Evolutionary conservation across 2,329 filamentous ascomycete genomes (phyloP), one percentile per base, ranked within the genome.

Genomic region (Pyricularia sp.): DNA sequence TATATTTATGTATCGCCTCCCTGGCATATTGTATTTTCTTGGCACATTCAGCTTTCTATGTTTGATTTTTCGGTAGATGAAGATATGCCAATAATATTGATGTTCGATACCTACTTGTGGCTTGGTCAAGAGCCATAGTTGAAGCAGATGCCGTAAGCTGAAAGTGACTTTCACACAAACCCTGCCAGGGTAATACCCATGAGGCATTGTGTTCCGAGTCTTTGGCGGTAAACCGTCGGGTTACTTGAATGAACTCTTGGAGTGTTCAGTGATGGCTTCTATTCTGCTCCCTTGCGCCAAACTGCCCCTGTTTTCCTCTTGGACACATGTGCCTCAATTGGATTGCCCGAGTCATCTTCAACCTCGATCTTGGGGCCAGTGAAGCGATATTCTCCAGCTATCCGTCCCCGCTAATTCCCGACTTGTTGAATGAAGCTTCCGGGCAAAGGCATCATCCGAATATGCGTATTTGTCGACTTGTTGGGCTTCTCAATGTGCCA

Each of bases 1-100:
- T 67, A 58, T 70, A 42, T 64, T 67, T 70, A n/a, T 68, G 68
- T 26, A 71, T 20, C 25, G 25, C 59, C 25, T 2, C 59, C 59
- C 14, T 20, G 59, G 12, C 59, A 28, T 63, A 20, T 20, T 63
- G 25, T 63, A 28, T 63, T 63, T 28, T 26, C 58, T 61, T 63
- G 59, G 26, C 59, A 63, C 28, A 28, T 28, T n/a, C 14, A 30
- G 59, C 59, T 63, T 30, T 63, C 14, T 63, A 28, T 63, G 59
- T 63, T 63, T 63, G 59, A 63, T 28, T 63, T 55, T 63, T 20
- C 59, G 26, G 59, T 63, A 63, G 25, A 63, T 63, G 59, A 63
- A 28, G 59, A 63, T 28, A 63, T 31, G 59, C 59, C 59, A 63
- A 63, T 63, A 63, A 63, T 63, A 63, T 30, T 63, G 59, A 63